phyloP scores from a whole-genome alignment of 202 grass and related monocot species.

The Zoysia matrella region DNA sequence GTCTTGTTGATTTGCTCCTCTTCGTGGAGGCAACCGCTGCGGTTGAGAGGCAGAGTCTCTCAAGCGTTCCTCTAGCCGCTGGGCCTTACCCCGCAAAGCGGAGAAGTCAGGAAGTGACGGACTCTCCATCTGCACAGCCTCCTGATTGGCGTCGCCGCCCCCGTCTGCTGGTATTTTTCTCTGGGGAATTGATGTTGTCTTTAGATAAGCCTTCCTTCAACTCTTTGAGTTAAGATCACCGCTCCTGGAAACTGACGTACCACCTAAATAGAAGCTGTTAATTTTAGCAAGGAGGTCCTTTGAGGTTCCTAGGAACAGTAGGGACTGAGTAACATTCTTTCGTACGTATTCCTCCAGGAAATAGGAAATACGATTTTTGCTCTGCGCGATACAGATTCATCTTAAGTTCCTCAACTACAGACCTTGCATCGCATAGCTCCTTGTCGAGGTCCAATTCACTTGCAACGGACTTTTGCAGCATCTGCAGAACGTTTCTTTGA shows the following conservation, averaged over 20 bases:
- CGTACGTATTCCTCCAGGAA: conserved; percentile 60
- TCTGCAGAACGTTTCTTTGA: conserved; percentile 64
- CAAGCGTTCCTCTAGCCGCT: conserved; percentile 53
- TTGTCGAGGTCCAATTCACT: conserved; percentile 66
- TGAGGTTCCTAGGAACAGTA: conserved; percentile 57
- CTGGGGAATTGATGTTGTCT: conserved; percentile 23
- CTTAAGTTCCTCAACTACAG: conserved; percentile 56
- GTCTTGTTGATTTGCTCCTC: conserved; percentile 35
- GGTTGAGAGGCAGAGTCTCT: conserved; percentile 41
- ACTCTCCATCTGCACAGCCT: conserved; percentile 24
- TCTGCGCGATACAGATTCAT: conserved; percentile 54
- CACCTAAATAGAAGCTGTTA: conserved; percentile 28
- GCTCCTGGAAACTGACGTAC: conserved; percentile 44
- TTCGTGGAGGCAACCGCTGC: conserved; percentile 23
- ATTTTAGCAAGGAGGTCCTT: conserved; percentile 62
- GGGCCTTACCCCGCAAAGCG: conserved; percentile 54
- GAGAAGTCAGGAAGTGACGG: conserved; percentile 43
- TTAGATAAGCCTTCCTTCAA: conserved; percentile 42
- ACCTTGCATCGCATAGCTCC: conserved; percentile 52
- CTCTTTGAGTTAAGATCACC: conserved; percentile 45
- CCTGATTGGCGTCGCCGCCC: background rate
- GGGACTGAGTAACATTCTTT: conserved; percentile 60
- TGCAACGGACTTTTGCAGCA: conserved; percentile 79
- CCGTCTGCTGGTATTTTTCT: conserved; percentile 21
- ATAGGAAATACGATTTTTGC: conserved; percentile 36